Conservation (phyloP, 208 protist genomes). For the Leptomonas seymouri region DNA sequence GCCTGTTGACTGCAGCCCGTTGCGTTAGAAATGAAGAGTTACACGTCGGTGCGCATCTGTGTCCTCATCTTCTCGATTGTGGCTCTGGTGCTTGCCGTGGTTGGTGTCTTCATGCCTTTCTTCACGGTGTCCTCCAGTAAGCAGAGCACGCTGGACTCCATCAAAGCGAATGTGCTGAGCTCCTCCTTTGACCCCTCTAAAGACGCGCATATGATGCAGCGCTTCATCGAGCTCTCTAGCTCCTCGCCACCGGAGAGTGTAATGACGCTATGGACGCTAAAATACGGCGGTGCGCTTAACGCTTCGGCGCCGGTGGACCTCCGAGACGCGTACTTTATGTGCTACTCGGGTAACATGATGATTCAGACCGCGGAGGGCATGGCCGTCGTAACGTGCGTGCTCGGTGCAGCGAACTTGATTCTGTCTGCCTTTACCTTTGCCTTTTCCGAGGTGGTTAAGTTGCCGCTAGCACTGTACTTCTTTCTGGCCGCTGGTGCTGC, state of each 20-base stretch:
- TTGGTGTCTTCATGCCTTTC: conserved; percentile 31
- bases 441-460: conserved; percentile 36
- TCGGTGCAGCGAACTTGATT: conserved; percentile 40
- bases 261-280: conserved; percentile 38
- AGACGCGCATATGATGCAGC: conserved; percentile 3
- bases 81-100: conserved; percentile 18
- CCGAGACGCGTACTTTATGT: conserved; percentile 48
- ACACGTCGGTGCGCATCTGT: conserved; percentile 9
- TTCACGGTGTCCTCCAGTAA: conserved; percentile 16
- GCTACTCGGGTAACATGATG: conserved; percentile 40
- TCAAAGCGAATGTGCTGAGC: conserved; percentile 14
- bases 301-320: conserved; percentile 11
- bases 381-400: conserved; percentile 43
- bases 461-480: conserved; percentile 44
- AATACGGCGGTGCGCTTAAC: neutral
- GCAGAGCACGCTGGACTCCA: neutral
- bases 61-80: conserved; percentile 22
- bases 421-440: conserved; percentile 44
- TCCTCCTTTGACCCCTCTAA: conserved; percentile 6
- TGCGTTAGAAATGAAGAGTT: conserved; percentile 19
- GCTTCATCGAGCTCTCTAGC: conserved; percentile 17
- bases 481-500: conserved; percentile 25
- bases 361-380: conserved; percentile 61
- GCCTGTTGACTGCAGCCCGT: no score
- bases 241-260: conserved; percentile 21